These are phyloP conservation scores for Salix arbutifolia DNA, from an alignment of 345 rosid genomes.

Conservation along the genomic window DNA sequence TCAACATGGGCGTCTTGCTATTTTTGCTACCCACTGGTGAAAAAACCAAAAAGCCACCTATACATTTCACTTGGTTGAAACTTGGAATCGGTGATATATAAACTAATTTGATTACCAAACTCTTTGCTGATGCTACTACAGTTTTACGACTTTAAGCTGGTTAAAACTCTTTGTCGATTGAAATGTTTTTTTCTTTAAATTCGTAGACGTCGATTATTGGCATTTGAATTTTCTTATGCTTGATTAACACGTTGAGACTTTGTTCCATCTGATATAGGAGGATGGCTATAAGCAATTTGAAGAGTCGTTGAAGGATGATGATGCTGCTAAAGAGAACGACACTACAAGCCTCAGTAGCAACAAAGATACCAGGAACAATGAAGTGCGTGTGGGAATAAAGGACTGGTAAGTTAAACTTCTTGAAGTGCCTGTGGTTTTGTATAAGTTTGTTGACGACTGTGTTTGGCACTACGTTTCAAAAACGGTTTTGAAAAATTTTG, in stretches of 20 bases:
- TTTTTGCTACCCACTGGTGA: too few relatives aligned
- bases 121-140: too few relatives aligned
- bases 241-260: not conserved
- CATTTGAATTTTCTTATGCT: not conserved
- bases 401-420: conserved; percentile 60
- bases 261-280: conserved; percentile 33
- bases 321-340: conserved; percentile 8
- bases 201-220: too few relatives aligned
- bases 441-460: not conserved
- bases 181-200: not conserved
- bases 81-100: too few relatives aligned
- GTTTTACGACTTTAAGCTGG: too few relatives aligned
- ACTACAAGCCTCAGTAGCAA: not conserved
- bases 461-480: too few relatives aligned
- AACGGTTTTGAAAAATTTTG: too few relatives aligned
- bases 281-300: conserved; percentile 58
- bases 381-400: conserved; percentile 61
- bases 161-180: too few relatives aligned
- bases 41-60: too few relatives aligned
- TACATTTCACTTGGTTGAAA: too few relatives aligned
- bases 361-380: conserved; percentile 16
- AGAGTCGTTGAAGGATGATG: conserved; percentile 50
- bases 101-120: too few relatives aligned
- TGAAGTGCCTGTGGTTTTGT: not conserved
- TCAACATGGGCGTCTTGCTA: too few relatives aligned